These are phyloP conservation scores for Aspergillus sojae DNA, from an alignment of 2,329 filamentous ascomycete genomes.

Conservation along the genomic window DNA sequence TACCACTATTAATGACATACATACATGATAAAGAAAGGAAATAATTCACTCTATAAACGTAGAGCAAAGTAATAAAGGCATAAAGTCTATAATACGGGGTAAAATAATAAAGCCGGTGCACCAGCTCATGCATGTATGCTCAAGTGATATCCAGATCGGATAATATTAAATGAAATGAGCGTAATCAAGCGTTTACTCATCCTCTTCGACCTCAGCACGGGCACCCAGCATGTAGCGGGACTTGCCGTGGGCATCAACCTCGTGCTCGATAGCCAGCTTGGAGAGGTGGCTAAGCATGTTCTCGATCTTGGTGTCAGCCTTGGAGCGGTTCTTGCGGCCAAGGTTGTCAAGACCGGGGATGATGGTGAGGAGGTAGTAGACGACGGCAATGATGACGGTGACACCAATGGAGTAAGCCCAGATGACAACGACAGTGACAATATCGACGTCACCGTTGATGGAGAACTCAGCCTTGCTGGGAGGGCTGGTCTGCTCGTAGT, in stretches of 20 bases:
- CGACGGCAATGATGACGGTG: conserved; percentile 55
- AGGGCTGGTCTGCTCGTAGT: conserved; percentile 34
- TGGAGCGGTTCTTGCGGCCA: conserved; percentile 54
- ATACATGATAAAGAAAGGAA: conserved; percentile 44
- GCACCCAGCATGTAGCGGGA: conserved; percentile 47
- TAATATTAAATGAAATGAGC: conserved; percentile 26
- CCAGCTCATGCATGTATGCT: conserved; percentile 35
- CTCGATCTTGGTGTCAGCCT: conserved; percentile 57
- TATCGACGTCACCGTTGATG: conserved; percentile 58
- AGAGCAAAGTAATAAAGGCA: conserved; percentile 35
- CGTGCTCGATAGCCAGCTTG: conserved; percentile 56
- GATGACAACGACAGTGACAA: conserved; percentile 57
- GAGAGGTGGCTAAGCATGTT: conserved; percentile 56
- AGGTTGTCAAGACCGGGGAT: conserved; percentile 53
- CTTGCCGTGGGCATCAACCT: conserved; percentile 50
- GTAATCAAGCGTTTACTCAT: conserved; percentile 42
- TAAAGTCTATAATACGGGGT: conserved; percentile 42
- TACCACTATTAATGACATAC: conserved; percentile 47
- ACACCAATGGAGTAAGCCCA: conserved; percentile 58
- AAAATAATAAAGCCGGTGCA: conserved; percentile 28
- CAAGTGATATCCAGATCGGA: conserved; percentile 40
- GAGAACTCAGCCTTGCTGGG: conserved; percentile 35
- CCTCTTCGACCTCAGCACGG: conserved; percentile 47
- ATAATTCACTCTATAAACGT: conserved; percentile 34
- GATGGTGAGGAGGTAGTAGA: conserved; percentile 53